Evolutionary conservation across 306 rosid genomes (phyloP).

Genomic region (Prunus padus): DNA sequence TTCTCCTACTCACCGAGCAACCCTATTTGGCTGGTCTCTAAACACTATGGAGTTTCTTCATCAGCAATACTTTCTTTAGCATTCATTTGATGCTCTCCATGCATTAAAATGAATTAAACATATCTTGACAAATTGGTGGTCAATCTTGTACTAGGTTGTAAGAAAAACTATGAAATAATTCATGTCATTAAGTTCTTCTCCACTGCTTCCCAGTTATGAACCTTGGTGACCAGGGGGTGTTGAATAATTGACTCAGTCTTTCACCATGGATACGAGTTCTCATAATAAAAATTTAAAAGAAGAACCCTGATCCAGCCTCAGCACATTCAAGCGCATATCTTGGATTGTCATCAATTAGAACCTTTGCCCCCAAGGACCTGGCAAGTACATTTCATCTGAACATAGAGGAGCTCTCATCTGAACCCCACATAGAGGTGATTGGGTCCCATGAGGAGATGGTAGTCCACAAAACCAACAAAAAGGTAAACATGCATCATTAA

Average conservation of each 20-base stretch:
- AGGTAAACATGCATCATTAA: neutral
- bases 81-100: slow-evolving; percentile 21
- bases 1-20: slow-evolving; percentile 24
- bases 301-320: slow-evolving; percentile 66
- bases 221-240: slow-evolving; percentile 79
- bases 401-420: slow-evolving; percentile 1
- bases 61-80: slow-evolving; percentile 11
- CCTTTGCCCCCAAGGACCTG: slow-evolving; percentile 81
- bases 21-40: slow-evolving; percentile 12
- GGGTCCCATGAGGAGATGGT: neutral
- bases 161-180: slow-evolving; percentile 32
- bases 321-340: slow-evolving; percentile 89
- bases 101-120: slow-evolving; percentile 17
- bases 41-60: slow-evolving; percentile 16
- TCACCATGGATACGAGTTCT: slow-evolving; percentile 93
- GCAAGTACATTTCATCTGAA: slow-evolving; percentile 22
- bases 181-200: slow-evolving; percentile 63
- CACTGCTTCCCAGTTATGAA: slow-evolving; percentile 83
- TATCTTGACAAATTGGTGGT: slow-evolving; percentile 5
- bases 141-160: slow-evolving; percentile 4
- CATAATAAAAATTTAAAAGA: slow-evolving; percentile 89
- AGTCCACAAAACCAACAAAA: slow-evolving; percentile 1
- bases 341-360: slow-evolving; percentile 88
- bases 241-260: slow-evolving; percentile 50
- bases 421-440: neutral